Conservation (phyloP, 495 filamentous ascomycete genomes). For the Trypethelium eluteriae region DNA sequence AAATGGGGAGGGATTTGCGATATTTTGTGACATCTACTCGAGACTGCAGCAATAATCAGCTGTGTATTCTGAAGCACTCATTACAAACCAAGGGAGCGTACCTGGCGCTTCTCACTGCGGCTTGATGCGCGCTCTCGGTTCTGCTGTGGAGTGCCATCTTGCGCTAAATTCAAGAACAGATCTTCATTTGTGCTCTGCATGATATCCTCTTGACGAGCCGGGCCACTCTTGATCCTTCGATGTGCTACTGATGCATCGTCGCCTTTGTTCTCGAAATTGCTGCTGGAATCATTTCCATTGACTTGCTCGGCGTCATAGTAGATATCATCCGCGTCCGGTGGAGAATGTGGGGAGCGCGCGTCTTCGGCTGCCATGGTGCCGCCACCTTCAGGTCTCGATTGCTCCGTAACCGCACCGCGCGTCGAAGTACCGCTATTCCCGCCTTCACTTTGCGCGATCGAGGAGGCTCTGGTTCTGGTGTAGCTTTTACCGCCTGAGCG, state of each 20-base stretch:
- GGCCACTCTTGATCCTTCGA: constrained; percentile 7
- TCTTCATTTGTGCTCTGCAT: constrained; percentile 1
- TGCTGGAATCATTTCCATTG: not conserved
- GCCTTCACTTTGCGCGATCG: not conserved
- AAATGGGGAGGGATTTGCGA: not conserved
- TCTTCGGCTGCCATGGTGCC: not conserved
- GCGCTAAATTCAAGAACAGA: constrained; percentile 5
- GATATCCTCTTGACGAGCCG: constrained; percentile 1
- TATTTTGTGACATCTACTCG: not conserved
- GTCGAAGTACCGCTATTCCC: not conserved
- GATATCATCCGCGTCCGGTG: not conserved
- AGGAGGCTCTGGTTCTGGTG: not conserved
- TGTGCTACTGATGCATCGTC: constrained; percentile 4
- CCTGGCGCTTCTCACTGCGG: not conserved
- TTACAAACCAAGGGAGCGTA: not conserved
- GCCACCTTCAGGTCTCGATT: not conserved
- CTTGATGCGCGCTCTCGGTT: not conserved
- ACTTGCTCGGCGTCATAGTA: constrained; percentile 9
- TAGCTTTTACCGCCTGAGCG: not conserved
- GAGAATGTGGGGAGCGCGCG: not conserved
- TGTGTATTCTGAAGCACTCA: not conserved
- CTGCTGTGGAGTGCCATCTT: not conserved
- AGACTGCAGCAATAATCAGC: not conserved
- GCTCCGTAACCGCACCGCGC: not conserved
- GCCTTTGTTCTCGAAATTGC: not conserved